A percentile compares a stretch with the other conserved stretches of the same genome.
phyloP scores from a whole-genome alignment of 176 grass and related monocot species.

The Lolium multiflorum region DNA sequence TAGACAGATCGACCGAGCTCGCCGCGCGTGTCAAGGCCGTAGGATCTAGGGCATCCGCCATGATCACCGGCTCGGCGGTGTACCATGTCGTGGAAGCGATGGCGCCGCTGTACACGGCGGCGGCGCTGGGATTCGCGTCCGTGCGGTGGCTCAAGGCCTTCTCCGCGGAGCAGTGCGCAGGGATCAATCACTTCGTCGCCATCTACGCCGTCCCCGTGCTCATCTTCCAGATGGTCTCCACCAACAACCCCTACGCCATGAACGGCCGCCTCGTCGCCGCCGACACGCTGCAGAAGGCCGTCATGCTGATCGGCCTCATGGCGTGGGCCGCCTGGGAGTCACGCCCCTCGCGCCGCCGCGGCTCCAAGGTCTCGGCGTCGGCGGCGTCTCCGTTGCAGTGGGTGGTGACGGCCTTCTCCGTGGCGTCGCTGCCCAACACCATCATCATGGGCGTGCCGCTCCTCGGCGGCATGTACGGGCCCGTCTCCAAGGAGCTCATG shows the following conservation, averaged over 20 bases:
- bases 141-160: conserved; percentile 68
- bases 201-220: conserved; percentile 71
- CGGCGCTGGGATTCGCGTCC: conserved; percentile 68
- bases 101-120: conserved; percentile 85
- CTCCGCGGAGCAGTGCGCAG: conserved; percentile 71
- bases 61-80: conserved; percentile 53
- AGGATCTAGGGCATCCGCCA: conserved; percentile 20
- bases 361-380: background rate
- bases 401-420: conserved; percentile 83
- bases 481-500: conserved; percentile 56
- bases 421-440: conserved; percentile 87
- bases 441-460: conserved; percentile 93
- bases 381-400: conserved; percentile 50
- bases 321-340: conserved; percentile 56
- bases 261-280: conserved; percentile 70
- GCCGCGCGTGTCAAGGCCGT: background rate
- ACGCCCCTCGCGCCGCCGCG: background rate
- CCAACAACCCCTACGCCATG: conserved; percentile 84
- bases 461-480: conserved; percentile 82
- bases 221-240: conserved; percentile 81
- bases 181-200: conserved; percentile 92
- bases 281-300: conserved; percentile 78
- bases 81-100: conserved; percentile 81
- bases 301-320: conserved; percentile 60
- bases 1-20: background rate